Evolutionary conservation across 768 basidiomycete species (phyloP), one percentile per base, ranked within the genome.

Genomic region (Solioccasus polychromus): DNA sequence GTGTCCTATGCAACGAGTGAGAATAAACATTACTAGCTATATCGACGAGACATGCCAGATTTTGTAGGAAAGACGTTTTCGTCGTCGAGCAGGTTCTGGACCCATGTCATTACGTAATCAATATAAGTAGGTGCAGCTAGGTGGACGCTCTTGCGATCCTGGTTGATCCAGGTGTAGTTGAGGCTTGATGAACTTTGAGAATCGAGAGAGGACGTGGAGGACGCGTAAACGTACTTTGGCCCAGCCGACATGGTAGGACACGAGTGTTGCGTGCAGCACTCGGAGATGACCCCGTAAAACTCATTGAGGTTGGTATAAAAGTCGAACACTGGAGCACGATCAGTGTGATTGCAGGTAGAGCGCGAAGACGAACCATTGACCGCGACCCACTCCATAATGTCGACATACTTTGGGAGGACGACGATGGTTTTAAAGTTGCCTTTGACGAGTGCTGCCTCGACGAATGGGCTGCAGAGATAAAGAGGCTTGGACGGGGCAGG

Each of bases 371-470:
- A 57, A 95, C 93, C 80, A 59, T 95, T 95, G 34, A 92, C 87
- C 10, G 92, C 93, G 23, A 95, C 93, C 93, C 93, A 96, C 63
- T 96, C 93, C 78, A 92, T 94, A 47, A 91, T 84, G 62, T 95
- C 92, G 23, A 90, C 86, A 57, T 94, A 96, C 65, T 95, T 96
- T 7, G 95, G 95, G 43, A 92, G 77, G 69, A 92, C 88, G 46
- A 97, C 93, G 58, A 98, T 97, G 3, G 93, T 96, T 73, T 95
- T 97, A 75, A 96, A 97, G 68, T 93, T 96, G 19, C 95, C 95
- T 66, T 95, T 97, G 48, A 98, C 94, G 35, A 98, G 77, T 0
- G 95, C 92, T 2, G 92, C 87, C 57, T 95, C 93, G 44, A 88
- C 91, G 65, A 98, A 98, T 3, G 94, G 94, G 43, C 88, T 88